Base-by-base conservation (phyloP, 148 eudicot genomes). In the Cornus kousa region DNA sequence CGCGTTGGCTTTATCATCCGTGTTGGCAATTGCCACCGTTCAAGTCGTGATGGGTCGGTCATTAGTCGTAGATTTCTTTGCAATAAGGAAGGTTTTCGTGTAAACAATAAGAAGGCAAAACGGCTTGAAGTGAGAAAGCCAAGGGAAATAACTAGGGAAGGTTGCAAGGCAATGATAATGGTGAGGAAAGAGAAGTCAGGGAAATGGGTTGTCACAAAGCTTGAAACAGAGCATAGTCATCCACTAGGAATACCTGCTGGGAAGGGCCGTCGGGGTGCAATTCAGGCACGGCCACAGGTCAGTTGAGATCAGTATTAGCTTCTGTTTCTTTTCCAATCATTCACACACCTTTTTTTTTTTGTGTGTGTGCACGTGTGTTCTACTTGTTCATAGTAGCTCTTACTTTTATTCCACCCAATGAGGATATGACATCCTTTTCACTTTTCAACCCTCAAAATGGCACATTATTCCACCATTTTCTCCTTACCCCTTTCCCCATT, bases 151-250 rank as follows among this genome's bases (percentile, higher is more conserved):
- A 77, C 79, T 53, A 77, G 79, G 66, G 79, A 77, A 53, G 79
- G 79, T 50, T 77, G 79, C 73, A 77, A 77, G 73, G 79, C 73
- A 57, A 77, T 77, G 79, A 50, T 77, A 77, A 77, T 77, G 79
- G 67, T 77, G 73, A 77, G 79, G 73, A 77, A 68, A 33, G 79
- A 77, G 79, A 77, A 77, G 46, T 77, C 50, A 12, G 79, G 73
- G 66, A 77, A 68, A 68, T 77, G 73, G 79, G 66, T 77, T 68
- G 73, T 68, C 67, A 68, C 79, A 12, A 77, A 77, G 35, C 73
- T 77, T 53, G 79, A 77, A 77, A 68, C 79, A 68, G 32, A 48
- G 79, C 79, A 77, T 32, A 77, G 73, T 77, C 79, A 77, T 64
- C 73, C 79, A 6, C 43, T 77, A n/a, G 79, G 73, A 19, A 77